phyloP scores from a whole-genome alignment of 2,329 filamentous ascomycete genomes.

The Zymoseptoria crescenta region DNA sequence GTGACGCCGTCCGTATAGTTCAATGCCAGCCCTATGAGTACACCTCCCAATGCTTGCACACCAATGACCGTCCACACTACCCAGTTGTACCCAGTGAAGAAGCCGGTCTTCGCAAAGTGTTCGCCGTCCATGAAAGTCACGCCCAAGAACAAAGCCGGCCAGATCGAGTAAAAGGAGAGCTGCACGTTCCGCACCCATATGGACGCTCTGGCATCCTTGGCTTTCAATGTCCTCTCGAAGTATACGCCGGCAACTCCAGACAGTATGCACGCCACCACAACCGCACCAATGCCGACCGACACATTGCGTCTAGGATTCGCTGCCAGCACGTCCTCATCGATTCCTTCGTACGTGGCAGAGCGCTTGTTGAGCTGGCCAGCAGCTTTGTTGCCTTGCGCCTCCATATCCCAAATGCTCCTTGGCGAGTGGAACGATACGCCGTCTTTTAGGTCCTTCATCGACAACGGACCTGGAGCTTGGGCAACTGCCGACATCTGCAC shows the following conservation, averaged over 20 bases:
- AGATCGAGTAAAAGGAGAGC: conserved; percentile 86
- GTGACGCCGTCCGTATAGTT: conserved; percentile 82
- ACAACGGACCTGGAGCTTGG: conserved; percentile 45
- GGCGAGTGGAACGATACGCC: conserved; percentile 59
- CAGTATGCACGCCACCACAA: conserved; percentile 66
- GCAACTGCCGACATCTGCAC: conserved; percentile 66
- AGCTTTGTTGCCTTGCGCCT: conserved; percentile 51
- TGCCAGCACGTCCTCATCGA: conserved; percentile 54
- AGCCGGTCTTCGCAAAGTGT: conserved; percentile 73
- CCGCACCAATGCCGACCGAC: conserved; percentile 69
- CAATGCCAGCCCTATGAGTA: conserved; percentile 75
- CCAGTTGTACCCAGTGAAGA: conserved; percentile 92
- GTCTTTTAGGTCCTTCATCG: conserved; percentile 55
- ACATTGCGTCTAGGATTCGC: conserved; percentile 60
- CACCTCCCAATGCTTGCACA: conserved; percentile 74
- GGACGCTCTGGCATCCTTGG: conserved; percentile 58
- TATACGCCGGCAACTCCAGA: conserved; percentile 82
- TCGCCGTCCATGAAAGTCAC: conserved; percentile 81
- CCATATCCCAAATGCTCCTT: conserved; percentile 68
- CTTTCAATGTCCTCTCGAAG: conserved; percentile 86
- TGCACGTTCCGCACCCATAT: conserved; percentile 95
- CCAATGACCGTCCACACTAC: conserved; percentile 80
- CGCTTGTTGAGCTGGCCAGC: conserved; percentile 48
- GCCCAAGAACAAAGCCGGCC: conserved; percentile 79
- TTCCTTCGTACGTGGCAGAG: conserved; percentile 86